These are phyloP conservation scores for Diaporthe sp. DNA, from an alignment of 2,329 filamentous ascomycete species.

Conservation along the genomic window DNA sequence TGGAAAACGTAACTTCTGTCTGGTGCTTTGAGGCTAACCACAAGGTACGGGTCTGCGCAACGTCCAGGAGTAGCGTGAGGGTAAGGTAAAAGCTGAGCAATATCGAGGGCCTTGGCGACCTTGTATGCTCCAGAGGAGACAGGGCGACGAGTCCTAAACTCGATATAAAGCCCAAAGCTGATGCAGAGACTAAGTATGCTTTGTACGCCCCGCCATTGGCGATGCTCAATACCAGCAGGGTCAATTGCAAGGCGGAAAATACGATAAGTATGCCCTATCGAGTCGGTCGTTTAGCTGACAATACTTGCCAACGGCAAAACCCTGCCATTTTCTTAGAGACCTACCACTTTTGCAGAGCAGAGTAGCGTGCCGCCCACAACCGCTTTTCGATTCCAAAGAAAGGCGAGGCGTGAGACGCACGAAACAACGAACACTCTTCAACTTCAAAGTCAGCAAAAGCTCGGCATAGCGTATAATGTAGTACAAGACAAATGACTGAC, in stretches of 20 bases:
- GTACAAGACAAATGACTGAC: conserved; percentile 43
- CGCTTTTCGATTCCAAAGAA: neutral
- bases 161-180: conserved; percentile 39
- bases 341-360: neutral
- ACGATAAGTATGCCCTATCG: neutral
- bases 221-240: conserved; percentile 21
- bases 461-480: conserved; percentile 39
- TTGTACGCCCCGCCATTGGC: neutral
- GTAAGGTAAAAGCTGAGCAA: conserved; percentile 54
- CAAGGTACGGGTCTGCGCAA: conserved; percentile 52
- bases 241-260: neutral
- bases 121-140: conserved; percentile 44
- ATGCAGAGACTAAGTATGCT: conserved; percentile 36
- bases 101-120: conserved; percentile 52
- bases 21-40: conserved; percentile 46
- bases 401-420: neutral
- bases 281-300: neutral
- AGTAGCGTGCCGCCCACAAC: neutral
- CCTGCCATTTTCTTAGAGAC: neutral
- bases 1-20: conserved; percentile 30
- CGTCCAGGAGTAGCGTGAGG: conserved; percentile 55
- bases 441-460: conserved; percentile 43
- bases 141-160: conserved; percentile 44
- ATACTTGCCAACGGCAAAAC: no score
- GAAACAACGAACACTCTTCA: neutral